Base-by-base conservation (phyloP, 441 rosid genomes). In the Adansonia madagascariensis region DNA sequence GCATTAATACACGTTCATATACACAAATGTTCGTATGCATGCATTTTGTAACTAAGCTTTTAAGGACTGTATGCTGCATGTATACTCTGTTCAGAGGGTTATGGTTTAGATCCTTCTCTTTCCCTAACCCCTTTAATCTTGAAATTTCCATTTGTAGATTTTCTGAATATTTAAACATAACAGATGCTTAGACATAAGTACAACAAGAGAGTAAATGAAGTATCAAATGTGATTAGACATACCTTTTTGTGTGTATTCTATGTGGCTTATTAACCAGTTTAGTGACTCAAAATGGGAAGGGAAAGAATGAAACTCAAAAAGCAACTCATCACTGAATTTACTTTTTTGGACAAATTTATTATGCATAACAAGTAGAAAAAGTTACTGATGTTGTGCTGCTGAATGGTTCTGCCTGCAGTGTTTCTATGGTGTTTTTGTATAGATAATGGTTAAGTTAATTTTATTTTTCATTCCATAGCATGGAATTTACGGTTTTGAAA, bases 41-140 rank as follows among this genome's bases (percentile, higher is more conserved):
- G 49, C 47, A 71, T 71, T 52, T 71, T 71, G 46, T 27, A 71
- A 31, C 74, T 31, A 18, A 50, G 11, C 8, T 65, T 41, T 55
- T 64, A 31, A 50, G 60, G 41, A 14, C 43, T 75, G 63, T 50
- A 41, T 35, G 52, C 6, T 76, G 65, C 6, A 66, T 57, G 79
- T 65, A 41, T 53, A 53, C 17, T 75, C 47, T 44, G n/a, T 75
- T 53, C 41, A 17, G 22, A 49, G 17, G 49, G 17, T 52, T 17
- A 56, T 56, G 65, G 39, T 72, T 39, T 72, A 59, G 66, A 73
- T 56, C n/a, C 14, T 24, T 22, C 35, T 35, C 24, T 44, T 69
- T 56, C 41, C 53, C 76, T 14, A 18, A 11, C 50, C 39, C 62
- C 76, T 57, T 57, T 41, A 73, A 18, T 59, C 18, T 73, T 57